Conservation (phyloP, 345 rosid species). For the Clarkia xantiana region DNA sequence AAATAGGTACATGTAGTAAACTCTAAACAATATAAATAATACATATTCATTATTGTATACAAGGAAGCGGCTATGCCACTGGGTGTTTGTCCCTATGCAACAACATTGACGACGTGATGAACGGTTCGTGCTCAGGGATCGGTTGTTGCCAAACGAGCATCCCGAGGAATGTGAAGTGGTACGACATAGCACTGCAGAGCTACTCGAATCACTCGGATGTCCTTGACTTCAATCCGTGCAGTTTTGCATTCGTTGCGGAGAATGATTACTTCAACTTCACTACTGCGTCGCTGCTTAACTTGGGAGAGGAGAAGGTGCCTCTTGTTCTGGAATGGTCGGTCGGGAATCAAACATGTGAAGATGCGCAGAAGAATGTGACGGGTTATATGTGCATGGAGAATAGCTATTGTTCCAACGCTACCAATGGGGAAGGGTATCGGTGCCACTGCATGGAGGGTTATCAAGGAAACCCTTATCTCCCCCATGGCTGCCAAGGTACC, state of each 20-base stretch:
- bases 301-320: neutral
- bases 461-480: slow-evolving; percentile 11
- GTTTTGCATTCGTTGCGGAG: slow-evolving; percentile 16
- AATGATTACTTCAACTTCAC: slow-evolving; percentile 10
- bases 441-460: slow-evolving; percentile 16
- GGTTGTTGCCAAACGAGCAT: slow-evolving; percentile 4
- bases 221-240: slow-evolving; percentile 13
- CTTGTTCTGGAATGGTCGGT: slow-evolving; percentile 15
- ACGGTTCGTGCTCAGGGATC: slow-evolving; percentile 4
- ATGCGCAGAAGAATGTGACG: neutral
- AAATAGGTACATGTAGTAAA: no score
- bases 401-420: slow-evolving; percentile 1
- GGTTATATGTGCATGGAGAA: slow-evolving; percentile 3
- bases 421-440: slow-evolving; percentile 5
- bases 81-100: slow-evolving; percentile 3
- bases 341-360: slow-evolving; percentile 10
- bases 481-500: slow-evolving; percentile 9
- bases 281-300: neutral
- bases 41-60: no score
- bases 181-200: slow-evolving; percentile 1
- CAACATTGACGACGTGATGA: neutral
- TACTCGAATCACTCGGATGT: neutral
- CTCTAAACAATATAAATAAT: no score
- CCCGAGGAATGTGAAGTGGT: neutral
- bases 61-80: neutral